Evolutionary conservation across 2,329 filamentous ascomycete species (phyloP), one percentile per base, ranked within the genome.

Genomic region (Xylogone sp.): DNA sequence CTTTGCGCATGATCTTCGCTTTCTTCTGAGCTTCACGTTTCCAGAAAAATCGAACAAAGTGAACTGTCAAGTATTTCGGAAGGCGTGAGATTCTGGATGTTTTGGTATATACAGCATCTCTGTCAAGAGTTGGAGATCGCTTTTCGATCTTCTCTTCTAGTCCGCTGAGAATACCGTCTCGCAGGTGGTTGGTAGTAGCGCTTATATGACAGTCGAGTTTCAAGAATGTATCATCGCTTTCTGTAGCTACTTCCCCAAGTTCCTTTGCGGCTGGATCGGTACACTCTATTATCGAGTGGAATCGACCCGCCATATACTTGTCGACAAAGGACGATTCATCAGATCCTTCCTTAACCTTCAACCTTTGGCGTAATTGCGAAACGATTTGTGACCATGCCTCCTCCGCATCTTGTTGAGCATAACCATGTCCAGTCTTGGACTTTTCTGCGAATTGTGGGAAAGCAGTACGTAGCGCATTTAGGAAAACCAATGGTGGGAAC

Each of bases 21-120:
- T 99, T 99, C 77, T 97, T 97, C 71, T 95, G 87, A 3, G 90
- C 91, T 60, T 96, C 90, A 45, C 87, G 84, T 67, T 96, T 93
- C 94, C 94, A 99, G 75, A 93, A 97, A 75, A 99, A 99, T 58
- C 94, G 90, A 51, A 99, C 89, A 68, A 99, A 96, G 71, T 99
- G 94, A 3, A 99, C 90, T 0, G 94, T 94, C 43, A 99, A 79
- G 68, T 99, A 97, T 70, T 96, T 96, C 18, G 94, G 94, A 46
- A 97, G 76, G 19, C 93, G 86, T 10, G 92, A 83, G 62, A 99
- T 95, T 65, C 86, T 84, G n/a, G 90, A 94, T 3, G 81, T 88
- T 72, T 96, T 96, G 46, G 91, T 97, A 71, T 96, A 99, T 2
- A 82, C 71, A 8, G 90, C 87, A 65, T 96, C 84, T 43, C 90